phyloP scores from a whole-genome alignment of 352 stramenopile species.

The Phytophthora kernoviae region DNA sequence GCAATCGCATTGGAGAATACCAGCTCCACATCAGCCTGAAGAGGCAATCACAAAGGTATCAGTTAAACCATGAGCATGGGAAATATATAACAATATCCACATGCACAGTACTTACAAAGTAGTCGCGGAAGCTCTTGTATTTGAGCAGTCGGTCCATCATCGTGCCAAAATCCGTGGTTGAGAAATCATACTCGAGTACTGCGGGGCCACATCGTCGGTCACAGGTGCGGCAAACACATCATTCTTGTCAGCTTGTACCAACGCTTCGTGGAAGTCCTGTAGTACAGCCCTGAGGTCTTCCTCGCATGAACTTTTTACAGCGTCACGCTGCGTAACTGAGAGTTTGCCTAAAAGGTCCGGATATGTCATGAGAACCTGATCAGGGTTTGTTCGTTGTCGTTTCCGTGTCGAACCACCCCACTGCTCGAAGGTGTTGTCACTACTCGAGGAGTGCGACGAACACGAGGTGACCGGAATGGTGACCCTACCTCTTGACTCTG shows the following conservation, averaged over 20 bases:
- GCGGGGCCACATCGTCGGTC: constrained; percentile 89
- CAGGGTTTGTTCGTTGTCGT: constrained; percentile 42
- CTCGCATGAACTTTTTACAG: constrained; percentile 54
- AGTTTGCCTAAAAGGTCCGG: constrained; percentile 54
- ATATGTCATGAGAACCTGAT: constrained; percentile 48
- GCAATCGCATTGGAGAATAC: constrained; percentile 83
- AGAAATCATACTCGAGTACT: constrained; percentile 90
- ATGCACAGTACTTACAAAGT: constrained; percentile 66
- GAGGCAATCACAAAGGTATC: constrained; percentile 7
- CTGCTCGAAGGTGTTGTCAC: constrained; percentile 13
- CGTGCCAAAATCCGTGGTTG: constrained; percentile 95
- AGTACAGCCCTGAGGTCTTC: constrained; percentile 67
- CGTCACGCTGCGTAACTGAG: constrained; percentile 53
- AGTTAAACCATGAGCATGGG: not conserved
- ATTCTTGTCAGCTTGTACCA: constrained; percentile 76
- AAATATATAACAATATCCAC: constrained; percentile 1
- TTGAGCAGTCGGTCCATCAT: constrained; percentile 86
- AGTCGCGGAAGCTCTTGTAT: constrained; percentile 73
- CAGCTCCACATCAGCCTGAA: constrained; percentile 70
- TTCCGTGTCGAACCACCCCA: constrained; percentile 32
- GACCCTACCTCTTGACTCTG: constrained; percentile 20
- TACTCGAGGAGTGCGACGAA: constrained; percentile 31
- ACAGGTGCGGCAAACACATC: constrained; percentile 91
- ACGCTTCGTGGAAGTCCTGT: constrained; percentile 71
- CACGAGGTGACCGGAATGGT: constrained; percentile 26